Evolutionary conservation across 83 land plant species (phyloP).

Genomic region (Picea abies): DNA sequence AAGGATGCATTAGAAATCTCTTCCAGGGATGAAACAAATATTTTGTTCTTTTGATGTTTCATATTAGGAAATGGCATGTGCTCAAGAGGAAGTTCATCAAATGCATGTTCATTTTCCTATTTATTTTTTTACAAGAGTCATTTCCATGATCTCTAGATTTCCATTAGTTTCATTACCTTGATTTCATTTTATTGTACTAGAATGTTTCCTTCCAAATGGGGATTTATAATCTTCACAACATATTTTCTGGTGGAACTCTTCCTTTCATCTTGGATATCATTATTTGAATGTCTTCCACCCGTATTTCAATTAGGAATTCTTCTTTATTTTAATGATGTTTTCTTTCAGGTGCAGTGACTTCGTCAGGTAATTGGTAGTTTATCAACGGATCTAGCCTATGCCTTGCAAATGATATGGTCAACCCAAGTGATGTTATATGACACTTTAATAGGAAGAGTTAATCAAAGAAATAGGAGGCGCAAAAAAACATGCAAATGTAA

Average conservation of each 20-base stretch:
- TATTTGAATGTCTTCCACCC: neutral
- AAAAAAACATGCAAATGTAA: too few relatives aligned
- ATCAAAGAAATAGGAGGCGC: too few relatives aligned
- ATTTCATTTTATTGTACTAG: neutral
- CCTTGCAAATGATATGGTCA: too few relatives aligned
- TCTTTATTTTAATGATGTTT: neutral
- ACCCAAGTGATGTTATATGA: too few relatives aligned
- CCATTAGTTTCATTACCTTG: neutral
- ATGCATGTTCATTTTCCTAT: neutral
- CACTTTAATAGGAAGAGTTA: too few relatives aligned
- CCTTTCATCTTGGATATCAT: neutral
- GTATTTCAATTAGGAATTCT: neutral
- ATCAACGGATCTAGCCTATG: neutral
- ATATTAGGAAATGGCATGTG: neutral
- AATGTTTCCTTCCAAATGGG: neutral
- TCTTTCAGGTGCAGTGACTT: neutral
- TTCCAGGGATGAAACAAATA: neutral
- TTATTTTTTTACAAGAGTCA: neutral
- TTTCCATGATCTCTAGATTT: too few relatives aligned
- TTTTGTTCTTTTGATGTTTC: neutral
- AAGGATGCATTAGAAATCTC: too few relatives aligned
- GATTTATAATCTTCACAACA: neutral
- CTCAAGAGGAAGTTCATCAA: neutral
- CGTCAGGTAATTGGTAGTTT: neutral
- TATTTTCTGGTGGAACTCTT: neutral